Conservation (phyloP, 176 grass and related monocot genomes). For the Otatea glauca region DNA sequence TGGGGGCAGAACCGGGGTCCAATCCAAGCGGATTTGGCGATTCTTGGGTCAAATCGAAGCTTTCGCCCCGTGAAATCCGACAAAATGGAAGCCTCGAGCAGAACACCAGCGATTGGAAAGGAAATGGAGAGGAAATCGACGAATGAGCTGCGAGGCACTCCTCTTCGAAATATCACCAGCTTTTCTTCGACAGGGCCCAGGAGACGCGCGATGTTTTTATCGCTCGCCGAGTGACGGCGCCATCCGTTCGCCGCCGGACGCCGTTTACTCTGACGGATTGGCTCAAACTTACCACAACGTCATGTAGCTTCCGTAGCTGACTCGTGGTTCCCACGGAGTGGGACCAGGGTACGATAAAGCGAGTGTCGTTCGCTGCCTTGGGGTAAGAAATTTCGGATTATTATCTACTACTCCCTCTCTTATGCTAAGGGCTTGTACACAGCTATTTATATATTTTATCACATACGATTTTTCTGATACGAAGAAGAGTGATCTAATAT, state of each 20-base stretch:
- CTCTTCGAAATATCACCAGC: slow-evolving; percentile 5
- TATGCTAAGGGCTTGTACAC: too few relatives aligned
- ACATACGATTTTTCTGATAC: too few relatives aligned
- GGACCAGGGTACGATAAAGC: neutral
- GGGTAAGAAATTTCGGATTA: too few relatives aligned
- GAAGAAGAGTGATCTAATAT: too few relatives aligned
- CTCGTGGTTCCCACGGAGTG: neutral
- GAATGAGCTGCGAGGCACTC: slow-evolving; percentile 36
- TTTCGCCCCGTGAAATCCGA: neutral
- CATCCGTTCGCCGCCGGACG: neutral
- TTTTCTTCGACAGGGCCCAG: neutral
- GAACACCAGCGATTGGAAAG: neutral
- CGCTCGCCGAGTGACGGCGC: slow-evolving; percentile 33
- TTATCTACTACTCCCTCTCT: too few relatives aligned
- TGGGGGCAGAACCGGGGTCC: neutral
- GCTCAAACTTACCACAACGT: neutral
- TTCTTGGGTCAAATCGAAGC: slow-evolving; percentile 30
- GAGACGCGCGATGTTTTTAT: slow-evolving; percentile 34
- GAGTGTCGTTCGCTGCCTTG: too few relatives aligned
- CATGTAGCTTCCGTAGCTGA: neutral
- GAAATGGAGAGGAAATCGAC: slow-evolving; percentile 39
- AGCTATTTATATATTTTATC: too few relatives aligned
- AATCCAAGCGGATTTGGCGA: slow-evolving; percentile 24
- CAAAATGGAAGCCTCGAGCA: neutral
- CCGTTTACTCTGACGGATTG: neutral